Percentiles rank a stretch among this genome's conserved stretches.
phyloP scores from a whole-genome alignment of 2,329 filamentous ascomycete species.

The Didymella arachidicola region DNA sequence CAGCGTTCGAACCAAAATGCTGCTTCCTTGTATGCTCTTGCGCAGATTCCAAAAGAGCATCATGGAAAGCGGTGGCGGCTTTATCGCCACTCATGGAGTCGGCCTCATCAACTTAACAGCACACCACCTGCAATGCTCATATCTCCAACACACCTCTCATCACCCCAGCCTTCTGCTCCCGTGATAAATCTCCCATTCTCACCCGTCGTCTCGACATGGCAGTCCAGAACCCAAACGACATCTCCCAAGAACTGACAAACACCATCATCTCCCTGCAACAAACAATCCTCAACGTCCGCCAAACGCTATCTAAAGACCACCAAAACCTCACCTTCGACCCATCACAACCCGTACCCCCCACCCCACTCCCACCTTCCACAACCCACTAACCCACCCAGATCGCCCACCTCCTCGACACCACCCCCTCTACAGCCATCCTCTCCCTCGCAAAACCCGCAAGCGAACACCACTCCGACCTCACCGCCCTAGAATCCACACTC shows the following conservation, averaged over 20 bases:
- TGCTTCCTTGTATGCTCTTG: neutral
- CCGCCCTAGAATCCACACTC: neutral
- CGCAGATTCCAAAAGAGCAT: neutral
- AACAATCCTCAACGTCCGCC: conserved; percentile 4
- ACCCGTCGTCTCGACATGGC: neutral
- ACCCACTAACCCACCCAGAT: conserved; percentile 1
- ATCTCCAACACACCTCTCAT: neutral
- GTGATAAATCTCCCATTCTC: neutral
- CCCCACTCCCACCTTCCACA: no score
- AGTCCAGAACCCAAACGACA: neutral
- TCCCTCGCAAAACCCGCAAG: conserved; percentile 9
- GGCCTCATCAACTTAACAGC: neutral
- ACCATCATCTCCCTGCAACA: conserved; percentile 15
- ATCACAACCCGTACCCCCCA: conserved; percentile 5
- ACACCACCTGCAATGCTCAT: neutral
- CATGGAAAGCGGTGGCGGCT: neutral
- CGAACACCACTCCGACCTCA: neutral
- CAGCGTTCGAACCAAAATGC: neutral
- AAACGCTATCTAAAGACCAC: conserved; percentile 1
- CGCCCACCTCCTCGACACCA: conserved; percentile 17
- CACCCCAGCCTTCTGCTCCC: no score
- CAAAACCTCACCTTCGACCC: conserved; percentile 5
- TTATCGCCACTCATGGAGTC: neutral
- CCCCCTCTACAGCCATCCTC: neutral
- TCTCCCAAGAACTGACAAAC: conserved; percentile 13